These are phyloP conservation scores for Pyrus hybrid DNA, from an alignment of 331 rosid genomes.

Conservation along the genomic window DNA sequence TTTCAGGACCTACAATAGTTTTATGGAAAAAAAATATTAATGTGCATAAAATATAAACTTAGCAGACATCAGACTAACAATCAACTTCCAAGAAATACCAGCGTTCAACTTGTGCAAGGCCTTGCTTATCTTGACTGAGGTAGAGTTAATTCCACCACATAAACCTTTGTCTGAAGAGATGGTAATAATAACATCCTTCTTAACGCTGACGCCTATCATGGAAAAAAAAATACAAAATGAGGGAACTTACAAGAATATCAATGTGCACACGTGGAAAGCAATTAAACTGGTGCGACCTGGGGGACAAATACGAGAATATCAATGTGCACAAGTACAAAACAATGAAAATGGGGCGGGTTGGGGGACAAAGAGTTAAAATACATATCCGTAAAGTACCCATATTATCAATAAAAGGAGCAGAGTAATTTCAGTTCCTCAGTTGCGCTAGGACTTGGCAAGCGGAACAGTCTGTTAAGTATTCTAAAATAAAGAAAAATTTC, in stretches of 20 bases:
- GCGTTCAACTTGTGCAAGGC: conserved; percentile 46
- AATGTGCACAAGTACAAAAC: not conserved
- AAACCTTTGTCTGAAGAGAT: conserved; percentile 97
- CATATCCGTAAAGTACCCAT: not conserved
- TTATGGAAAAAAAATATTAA: not conserved
- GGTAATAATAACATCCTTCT: conserved; percentile 76
- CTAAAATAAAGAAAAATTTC: not conserved
- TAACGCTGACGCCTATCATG: conserved; percentile 54
- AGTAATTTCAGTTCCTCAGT: no score
- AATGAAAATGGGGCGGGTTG: not conserved
- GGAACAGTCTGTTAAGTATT: not conserved
- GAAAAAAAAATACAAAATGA: conserved; percentile 8
- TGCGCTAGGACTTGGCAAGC: not conserved
- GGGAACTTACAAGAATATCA: not conserved
- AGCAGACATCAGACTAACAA: conserved; percentile 2
- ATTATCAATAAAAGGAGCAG: no score
- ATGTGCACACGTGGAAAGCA: no score
- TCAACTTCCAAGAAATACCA: conserved; percentile 42
- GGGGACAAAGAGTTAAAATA: not conserved
- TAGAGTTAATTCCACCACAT: conserved; percentile 98
- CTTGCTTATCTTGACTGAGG: conserved; percentile 94
- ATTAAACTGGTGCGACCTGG: no score
- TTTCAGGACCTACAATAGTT: conserved; percentile 61
- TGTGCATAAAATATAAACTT: not conserved
- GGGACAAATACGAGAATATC: not conserved